Base-by-base conservation (phyloP, 148 eudicot species). In the Nyssa sinensis region DNA sequence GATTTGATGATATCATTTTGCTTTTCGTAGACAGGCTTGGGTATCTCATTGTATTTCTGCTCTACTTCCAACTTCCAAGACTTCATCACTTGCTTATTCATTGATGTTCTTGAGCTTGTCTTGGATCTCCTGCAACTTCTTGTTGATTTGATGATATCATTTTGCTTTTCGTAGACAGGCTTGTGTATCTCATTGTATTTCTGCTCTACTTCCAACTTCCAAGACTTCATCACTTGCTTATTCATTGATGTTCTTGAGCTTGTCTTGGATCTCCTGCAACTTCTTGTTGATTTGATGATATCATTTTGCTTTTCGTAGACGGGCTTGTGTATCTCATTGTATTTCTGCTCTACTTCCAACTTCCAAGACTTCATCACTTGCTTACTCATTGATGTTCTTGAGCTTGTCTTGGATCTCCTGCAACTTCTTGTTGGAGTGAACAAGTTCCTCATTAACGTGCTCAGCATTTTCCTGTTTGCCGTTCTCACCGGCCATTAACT, bases 361-460 rank as follows among this genome's bases (percentile, higher is more conserved):
- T n/a, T n/a, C 95, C 85, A 96, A 78, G 47, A 96, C 97, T 75
- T 89, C 86, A 44, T 96, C 99, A 69, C 97, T 89, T 41, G 93
- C 97, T 77, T 93, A 88, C 84, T 91, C 98, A 75, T 93, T 91
- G 77, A 96, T 84, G n/a, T n/a, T n/a, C n/a, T n/a, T n/a, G n/a
- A n/a, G n/a, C n/a, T n/a, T n/a, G n/a, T n/a, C n/a, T n/a, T n/a
- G n/a, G n/a, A n/a, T n/a, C n/a, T n/a, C n/a, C n/a, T n/a, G n/a
- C n/a, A n/a, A n/a, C n/a, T n/a, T n/a, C n/a, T n/a, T n/a, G n/a
- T n/a, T n/a, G n/a, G n/a, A n/a, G n/a, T n/a, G n/a, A n/a, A n/a
- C n/a, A n/a, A n/a, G n/a, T n/a, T n/a, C n/a, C n/a, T n/a, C n/a
- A n/a, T n/a, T n/a, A n/a, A n/a, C n/a, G n/a, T n/a, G n/a, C n/a